Evolutionary conservation across 2,329 filamentous ascomycete species (phyloP), one percentile per base, ranked within the genome.

Genomic region (Aspergillus viridinutans): DNA sequence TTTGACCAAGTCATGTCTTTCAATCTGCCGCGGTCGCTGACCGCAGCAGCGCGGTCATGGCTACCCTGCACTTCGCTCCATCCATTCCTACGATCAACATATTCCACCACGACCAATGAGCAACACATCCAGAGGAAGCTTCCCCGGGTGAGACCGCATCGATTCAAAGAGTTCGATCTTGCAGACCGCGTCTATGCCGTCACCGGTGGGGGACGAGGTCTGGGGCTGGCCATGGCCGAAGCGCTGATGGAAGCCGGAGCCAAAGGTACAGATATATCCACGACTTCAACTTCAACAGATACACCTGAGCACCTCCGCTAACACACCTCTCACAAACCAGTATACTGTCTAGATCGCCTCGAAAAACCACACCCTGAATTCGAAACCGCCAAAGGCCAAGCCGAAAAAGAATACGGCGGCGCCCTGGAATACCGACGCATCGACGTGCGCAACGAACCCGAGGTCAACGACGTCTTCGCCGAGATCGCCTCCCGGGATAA

Each of bases 331-430:
- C 7, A 21, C 10, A 55, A 38, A 26, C 49, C 55, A 78, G 78
- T 81, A 7, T 77, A 81, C 68, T 79, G 77, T 55, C 68, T 82
- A 38, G 80, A 82, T 63, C 72, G 74, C 2, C 70, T 76, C 5
- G 64, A 70, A n/a, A 61, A 71, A n/a, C 78, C 80, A 1, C 70
- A 75, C 9, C 61, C 71, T 3, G 76, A 79, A 49, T 82, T 80
- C 65, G 56, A 67, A 21, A 64, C 67, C 9, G 75, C 74, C 2
- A 66, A 77, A 60, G 64, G 73, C 42, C 71, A 72, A 42, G 64
- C 75, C 28, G 60, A 71, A 20, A 62, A 60, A 4, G 60, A 73
- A 47, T 74, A 71, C 57, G 73, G 74, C 52, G 75, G 76, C 32
- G 70, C 64, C 8, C 65, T 82, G 6, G 71, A 77, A 50, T 82